phyloP scores from a whole-genome alignment of 441 rosid species.

The Rhodomyrtus psidioides region DNA sequence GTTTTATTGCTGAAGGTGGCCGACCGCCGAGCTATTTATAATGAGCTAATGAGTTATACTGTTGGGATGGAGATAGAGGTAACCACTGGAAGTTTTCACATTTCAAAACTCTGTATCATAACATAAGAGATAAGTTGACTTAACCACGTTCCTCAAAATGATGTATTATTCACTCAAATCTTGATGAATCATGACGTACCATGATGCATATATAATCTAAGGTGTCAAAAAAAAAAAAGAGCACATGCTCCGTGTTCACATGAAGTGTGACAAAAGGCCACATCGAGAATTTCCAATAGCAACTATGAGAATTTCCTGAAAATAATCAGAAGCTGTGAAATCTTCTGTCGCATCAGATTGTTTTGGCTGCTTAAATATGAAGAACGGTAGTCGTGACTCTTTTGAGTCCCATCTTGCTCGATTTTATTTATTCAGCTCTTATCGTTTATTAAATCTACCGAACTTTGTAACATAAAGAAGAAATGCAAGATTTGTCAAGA shows the following conservation, averaged over 20 bases:
- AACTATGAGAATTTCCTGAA: not conserved
- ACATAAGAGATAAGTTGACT: not conserved
- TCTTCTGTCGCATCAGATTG: not conserved
- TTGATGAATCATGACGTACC: not conserved
- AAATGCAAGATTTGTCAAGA: not conserved
- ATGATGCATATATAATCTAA: not conserved
- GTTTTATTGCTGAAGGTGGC: conserved; percentile 2
- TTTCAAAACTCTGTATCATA: not conserved
- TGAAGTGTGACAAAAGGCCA: not conserved
- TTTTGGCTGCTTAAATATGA: not conserved
- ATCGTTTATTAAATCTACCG: not conserved
- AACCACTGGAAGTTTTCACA: not conserved
- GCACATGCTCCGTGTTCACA: not conserved
- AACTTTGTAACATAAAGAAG: not conserved
- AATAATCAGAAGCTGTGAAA: not conserved
- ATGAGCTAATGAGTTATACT: not conserved
- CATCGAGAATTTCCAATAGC: not conserved
- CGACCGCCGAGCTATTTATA: conserved; percentile 14
- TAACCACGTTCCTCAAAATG: conserved; percentile 1
- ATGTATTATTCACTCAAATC: not conserved
- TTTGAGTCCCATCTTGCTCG: not conserved
- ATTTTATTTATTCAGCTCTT: not conserved
- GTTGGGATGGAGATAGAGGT: not conserved
- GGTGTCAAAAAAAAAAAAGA: not conserved
- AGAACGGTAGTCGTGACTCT: not conserved